Evolutionary conservation across 345 rosid species (phyloP), one percentile per base, ranked within the genome.

Genomic region (Clausena lansium): DNA sequence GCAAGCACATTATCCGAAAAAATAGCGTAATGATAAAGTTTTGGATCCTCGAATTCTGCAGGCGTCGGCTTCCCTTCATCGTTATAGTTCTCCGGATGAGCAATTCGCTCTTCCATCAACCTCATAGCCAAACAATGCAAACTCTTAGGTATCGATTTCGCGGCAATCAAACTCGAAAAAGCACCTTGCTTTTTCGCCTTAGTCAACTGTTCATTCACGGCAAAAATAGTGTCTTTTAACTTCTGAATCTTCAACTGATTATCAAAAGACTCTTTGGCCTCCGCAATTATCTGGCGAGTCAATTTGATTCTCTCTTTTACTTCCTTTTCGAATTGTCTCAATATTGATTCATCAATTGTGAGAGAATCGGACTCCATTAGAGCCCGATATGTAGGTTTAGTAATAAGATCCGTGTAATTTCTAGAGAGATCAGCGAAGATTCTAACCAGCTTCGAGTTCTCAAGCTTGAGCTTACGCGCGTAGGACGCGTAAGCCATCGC

Each of bases 171-270:
- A 75, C 98, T 94, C 17, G 99, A 90, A 78, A 94, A 96, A 1
- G 98, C 99, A 5, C 99, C 98, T 78, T 94, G 98, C 88, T 94
- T 96, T 85, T 96, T 92, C 0, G 99, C 98, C 73, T 92, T 92
- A 0, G 94, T 92, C 67, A 96, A 78, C 77, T 92, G 97, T 86
- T 96, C 98, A 47, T 96, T 96, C 47, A 94, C 97, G 0, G 97
- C 94, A 72, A 96, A 96, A 38, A 94, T 96, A 0, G 95, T 92
- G 67, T 94, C 99, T 67, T 96, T 96, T 24, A 96, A 80, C 88
- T 94, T 94, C 88, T 96, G 99, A 60, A 96, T 96, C 89, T 96
- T 96, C 73, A 96, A 80, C 85, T 92, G 99, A 71, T 94, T 96
- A 75, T 96, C 99, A 19, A 96, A 96, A 0, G 97, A 94, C 77